Evolutionary conservation across 179 eudicot species (phyloP).

Genomic region (Beta macrorhiza): DNA sequence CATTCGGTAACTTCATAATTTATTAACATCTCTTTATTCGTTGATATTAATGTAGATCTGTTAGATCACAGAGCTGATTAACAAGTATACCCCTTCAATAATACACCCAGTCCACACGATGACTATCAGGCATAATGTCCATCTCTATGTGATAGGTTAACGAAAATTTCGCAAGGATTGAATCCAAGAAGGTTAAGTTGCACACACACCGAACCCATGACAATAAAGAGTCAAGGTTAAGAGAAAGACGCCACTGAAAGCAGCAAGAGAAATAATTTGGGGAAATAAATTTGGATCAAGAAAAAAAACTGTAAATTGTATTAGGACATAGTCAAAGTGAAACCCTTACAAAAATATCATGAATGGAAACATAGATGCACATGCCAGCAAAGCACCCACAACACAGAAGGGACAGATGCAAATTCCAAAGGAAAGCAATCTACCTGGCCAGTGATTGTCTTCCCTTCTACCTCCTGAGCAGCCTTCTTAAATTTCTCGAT

Average conservation of each 20-base stretch:
- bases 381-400: neutral
- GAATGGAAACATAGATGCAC: neutral
- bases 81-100: neutral
- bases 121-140: neutral
- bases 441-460: conserved; percentile 79
- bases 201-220: neutral
- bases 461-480: conserved; percentile 83
- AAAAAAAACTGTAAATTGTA: neutral
- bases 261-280: neutral
- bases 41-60: neutral
- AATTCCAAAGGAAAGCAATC: conserved; percentile 15
- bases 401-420: neutral
- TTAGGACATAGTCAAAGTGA: neutral
- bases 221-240: neutral
- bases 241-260: neutral
- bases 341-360: neutral
- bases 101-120: neutral
- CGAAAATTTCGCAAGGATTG: neutral
- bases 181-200: neutral
- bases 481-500: conserved; percentile 86
- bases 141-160: neutral
- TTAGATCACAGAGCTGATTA: neutral
- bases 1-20: too few relatives aligned
- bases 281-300: neutral
- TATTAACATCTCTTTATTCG: too few relatives aligned